Base-by-base conservation (phyloP, 225 moss, liverwort and hornwort species). In the Polytrichum formosum region DNA sequence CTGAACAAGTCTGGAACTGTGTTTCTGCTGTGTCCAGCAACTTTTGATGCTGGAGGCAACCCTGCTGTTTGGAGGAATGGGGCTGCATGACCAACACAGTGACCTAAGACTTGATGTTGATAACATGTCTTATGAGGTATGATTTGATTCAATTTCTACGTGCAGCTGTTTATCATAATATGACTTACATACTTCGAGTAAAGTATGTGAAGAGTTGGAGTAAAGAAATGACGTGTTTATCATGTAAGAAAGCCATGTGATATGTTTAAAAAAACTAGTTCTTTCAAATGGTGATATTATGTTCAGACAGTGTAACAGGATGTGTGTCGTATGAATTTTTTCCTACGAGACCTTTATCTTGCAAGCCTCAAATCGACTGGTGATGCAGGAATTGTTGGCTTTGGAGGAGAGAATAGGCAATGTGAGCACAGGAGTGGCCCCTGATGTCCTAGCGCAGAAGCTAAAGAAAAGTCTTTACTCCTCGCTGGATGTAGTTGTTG, bases 351-450 rank as follows among this genome's bases (percentile, higher is more conserved):
- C 7, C 7, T 31, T 31, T 31, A 7, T 31, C 31, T 31, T 31
- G 31, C 7, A 7, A 31, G 7, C 7, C 31, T 7, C 7, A 31
- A 28, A 30, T 31, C 0, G 6, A 31, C 31, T 31, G 31, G 7
- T 31, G 31, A 31, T 61, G 61, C 84, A 93, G 93, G 93, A 93
- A 74, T 77, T 93, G 58, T 89, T 93, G 74, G 93, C 91, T 65
- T 75, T 93, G 82, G 93, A 93, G 87, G 93, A 93, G 79, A 82
- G 91, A 81, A 93, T 93, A 75, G 93, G 93, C 74, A 93, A 93
- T 28, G 93, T 93, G 76, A 93, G 74, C 80, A 91, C 88, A 66
- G 93, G 93, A 67, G 72, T 93, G 66, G 76, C 79, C 18, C 66
- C 79, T 54, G 93, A 93, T 25, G 79, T 77, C 20, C 76, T 91